A percentile compares a stretch with the other conserved stretches of the same genome.
These are phyloP conservation scores for Pleurostoma richardsiae DNA, from an alignment of 2,329 filamentous ascomycete species.

Conservation along the genomic window DNA sequence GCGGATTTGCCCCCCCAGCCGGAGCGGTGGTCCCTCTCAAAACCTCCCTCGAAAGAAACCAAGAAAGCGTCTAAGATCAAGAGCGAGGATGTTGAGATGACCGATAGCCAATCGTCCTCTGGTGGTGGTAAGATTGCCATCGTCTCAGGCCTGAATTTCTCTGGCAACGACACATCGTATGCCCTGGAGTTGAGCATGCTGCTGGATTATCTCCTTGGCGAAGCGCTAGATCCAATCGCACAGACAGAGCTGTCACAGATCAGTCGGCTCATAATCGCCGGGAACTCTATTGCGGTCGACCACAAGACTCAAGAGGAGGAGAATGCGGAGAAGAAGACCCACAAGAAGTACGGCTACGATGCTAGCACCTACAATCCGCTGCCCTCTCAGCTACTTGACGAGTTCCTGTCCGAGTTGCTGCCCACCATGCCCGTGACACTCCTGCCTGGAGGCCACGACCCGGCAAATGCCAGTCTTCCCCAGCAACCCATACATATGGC, in stretches of 20 bases:
- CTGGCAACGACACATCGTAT: conserved; percentile 66
- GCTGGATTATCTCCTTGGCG: conserved; percentile 82
- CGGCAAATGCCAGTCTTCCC: conserved; percentile 82
- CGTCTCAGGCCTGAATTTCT: conserved; percentile 83
- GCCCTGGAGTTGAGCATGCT: conserved; percentile 72
- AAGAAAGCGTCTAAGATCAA: conserved; percentile 30
- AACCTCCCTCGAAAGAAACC: conserved; percentile 29
- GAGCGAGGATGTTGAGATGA: conserved; percentile 56
- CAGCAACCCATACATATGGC: conserved; percentile 92
- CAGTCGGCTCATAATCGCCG: conserved; percentile 82
- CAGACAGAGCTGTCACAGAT: conserved; percentile 63
- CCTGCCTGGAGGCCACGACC: conserved; percentile 78
- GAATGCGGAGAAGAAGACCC: conserved; percentile 37
- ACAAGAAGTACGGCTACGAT: conserved; percentile 94
- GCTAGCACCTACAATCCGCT: conserved; percentile 79
- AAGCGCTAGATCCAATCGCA: conserved; percentile 57
- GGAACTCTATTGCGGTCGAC: conserved; percentile 68
- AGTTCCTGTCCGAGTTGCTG: conserved; percentile 74
- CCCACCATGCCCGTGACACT: conserved; percentile 85
- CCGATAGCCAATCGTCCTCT: conserved; percentile 26
- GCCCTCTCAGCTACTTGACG: conserved; percentile 79
- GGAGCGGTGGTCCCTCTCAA: conserved; percentile 68
- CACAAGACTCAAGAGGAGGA: conserved; percentile 30
- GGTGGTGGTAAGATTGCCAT: conserved; percentile 65
- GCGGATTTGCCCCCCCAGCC: conserved; percentile 83